Evolutionary conservation across 768 basidiomycete species (phyloP), one percentile per base, ranked within the genome.

Genomic region (Flagelloscypha sp.): DNA sequence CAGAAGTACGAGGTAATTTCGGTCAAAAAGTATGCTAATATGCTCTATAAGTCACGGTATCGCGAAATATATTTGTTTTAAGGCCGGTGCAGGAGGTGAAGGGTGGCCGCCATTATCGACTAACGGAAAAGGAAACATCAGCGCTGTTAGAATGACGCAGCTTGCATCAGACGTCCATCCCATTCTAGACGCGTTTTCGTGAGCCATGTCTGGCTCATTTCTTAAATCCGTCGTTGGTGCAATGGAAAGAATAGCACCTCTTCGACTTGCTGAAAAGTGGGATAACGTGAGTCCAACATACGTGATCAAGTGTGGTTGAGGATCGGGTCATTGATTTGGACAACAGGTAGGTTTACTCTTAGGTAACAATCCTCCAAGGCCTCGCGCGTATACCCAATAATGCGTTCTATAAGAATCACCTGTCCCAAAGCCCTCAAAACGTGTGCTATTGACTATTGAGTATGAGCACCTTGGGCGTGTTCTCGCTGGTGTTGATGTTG

Each of bases 261-360:
- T 89, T 15, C 66, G 74, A 24, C 68, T 95, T 6, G 92, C 93
- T 12, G 90, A 84, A 45, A 75, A 71, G 42, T 97, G 93, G 90
- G 93, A 97, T 51, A 97, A 97, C 59, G 92, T 95, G 45, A 61
- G 84, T 61, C 27, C 36, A 25, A 19, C 23, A 36, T 35, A 35
- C 19, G 35, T 24, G 9, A 33, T 30, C 10, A 31, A 10, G n/a
- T 33, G 29, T 34, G 36, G 45, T 34, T 49, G 30, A 29, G 18
- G 44, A 28, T 17, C 24, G 37, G 45, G 40, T 44, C 31, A 27
- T 37, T 40, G 17, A 19, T n/a, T 16, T 17, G 24, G 18, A 13
- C 23, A 35, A 28, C 48, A 85, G 84, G 79, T 84, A 35, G 84
- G 84, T 37, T 57, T 86, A 22, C 59, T 87, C 39, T 61, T 87